Conservation (phyloP, 441 rosid genomes). For the Gossypium schwendimanii region DNA sequence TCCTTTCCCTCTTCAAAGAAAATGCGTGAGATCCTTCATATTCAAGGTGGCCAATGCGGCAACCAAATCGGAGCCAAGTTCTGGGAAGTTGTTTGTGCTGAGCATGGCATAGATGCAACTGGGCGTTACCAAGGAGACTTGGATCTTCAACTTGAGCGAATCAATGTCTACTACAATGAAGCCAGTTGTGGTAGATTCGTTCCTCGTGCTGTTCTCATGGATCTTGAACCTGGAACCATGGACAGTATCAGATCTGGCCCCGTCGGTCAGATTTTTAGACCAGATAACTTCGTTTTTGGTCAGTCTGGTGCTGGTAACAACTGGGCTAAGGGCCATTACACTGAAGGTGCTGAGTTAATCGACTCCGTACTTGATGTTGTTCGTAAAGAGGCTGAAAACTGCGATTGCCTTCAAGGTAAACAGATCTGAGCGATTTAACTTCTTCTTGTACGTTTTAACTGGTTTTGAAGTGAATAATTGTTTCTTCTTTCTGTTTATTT, state of each 20-base stretch:
- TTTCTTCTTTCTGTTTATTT: conserved; percentile 1
- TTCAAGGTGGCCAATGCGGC: conserved; percentile 43
- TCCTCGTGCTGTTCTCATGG: conserved; percentile 47
- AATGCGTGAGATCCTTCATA: conserved; percentile 46
- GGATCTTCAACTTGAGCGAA: conserved; percentile 36
- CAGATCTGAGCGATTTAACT: not conserved
- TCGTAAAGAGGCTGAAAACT: conserved; percentile 34
- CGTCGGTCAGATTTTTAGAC: conserved; percentile 45
- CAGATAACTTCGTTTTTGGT: conserved; percentile 50
- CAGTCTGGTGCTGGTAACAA: conserved; percentile 65
- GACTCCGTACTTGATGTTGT: conserved; percentile 46
- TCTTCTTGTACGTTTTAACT: not conserved
- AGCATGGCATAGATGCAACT: conserved; percentile 36
- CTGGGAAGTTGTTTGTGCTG: conserved; percentile 37
- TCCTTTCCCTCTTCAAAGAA: not conserved
- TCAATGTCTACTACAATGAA: conserved; percentile 38
- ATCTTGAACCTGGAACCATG: conserved; percentile 60
- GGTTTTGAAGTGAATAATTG: not conserved
- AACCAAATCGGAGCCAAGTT: conserved; percentile 47
- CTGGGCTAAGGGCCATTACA: conserved; percentile 67
- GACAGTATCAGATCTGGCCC: conserved; percentile 47
- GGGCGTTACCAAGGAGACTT: conserved; percentile 32
- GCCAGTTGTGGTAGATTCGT: conserved; percentile 39
- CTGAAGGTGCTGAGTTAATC: conserved; percentile 45
- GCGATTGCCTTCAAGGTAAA: conserved; percentile 47